A percentile compares a stretch with the other conserved stretches of the same genome.
Conservation (phyloP, 768 basidiomycete species). For the Coprinopsis marcescibilis region DNA sequence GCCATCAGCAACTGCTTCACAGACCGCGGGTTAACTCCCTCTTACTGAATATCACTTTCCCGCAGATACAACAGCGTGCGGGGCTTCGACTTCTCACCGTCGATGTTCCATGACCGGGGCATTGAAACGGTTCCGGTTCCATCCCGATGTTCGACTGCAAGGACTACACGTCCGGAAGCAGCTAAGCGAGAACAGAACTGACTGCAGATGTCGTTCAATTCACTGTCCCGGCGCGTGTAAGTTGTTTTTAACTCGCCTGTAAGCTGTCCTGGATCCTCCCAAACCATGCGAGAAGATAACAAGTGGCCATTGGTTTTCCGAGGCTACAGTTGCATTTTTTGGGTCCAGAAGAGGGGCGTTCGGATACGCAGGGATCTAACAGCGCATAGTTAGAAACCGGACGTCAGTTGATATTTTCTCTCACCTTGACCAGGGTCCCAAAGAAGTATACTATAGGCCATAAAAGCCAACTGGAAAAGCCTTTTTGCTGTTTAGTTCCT, state of each 20-base stretch:
- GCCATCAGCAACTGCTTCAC: neutral
- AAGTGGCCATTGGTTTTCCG: conserved; percentile 51
- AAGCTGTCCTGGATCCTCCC: conserved; percentile 65
- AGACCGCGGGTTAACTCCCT: conserved; percentile 1
- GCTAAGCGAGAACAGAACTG: conserved; percentile 72
- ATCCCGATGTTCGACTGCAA: conserved; percentile 81
- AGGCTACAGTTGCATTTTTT: conserved; percentile 10
- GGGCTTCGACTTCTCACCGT: conserved; percentile 20
- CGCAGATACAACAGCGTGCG: conserved; percentile 45
- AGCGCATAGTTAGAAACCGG: neutral
- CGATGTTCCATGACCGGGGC: conserved; percentile 27
- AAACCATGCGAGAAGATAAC: conserved; percentile 85
- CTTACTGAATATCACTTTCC: conserved; percentile 52
- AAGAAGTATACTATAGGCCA: conserved; percentile 50
- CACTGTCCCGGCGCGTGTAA: too few relatives aligned
- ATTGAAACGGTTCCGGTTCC: conserved; percentile 59
- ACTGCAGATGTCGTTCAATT: too few relatives aligned
- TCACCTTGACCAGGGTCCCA: conserved; percentile 42
- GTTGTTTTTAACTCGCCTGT: too few relatives aligned
- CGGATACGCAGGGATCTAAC: conserved; percentile 51
- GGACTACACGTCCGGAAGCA: conserved; percentile 72
- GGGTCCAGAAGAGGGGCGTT: conserved; percentile 50
- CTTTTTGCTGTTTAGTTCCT: conserved; percentile 16
- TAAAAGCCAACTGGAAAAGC: conserved; percentile 34
- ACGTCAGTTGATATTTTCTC: neutral